Base-by-base conservation (phyloP, 805 yeast genomes). In the Saturnispora quitensis region DNA sequence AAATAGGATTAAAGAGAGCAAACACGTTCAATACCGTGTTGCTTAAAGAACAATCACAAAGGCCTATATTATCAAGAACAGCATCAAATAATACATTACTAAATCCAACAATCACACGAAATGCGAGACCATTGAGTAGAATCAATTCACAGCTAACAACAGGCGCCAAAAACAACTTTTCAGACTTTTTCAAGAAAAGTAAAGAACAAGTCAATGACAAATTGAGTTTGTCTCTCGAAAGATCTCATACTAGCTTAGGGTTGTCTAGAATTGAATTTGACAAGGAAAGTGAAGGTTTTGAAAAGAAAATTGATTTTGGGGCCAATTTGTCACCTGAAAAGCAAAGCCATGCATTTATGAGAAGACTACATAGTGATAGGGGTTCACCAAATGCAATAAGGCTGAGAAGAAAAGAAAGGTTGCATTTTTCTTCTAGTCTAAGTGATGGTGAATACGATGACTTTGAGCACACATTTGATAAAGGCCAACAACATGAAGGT, bases 101-200 rank as follows among this genome's bases (percentile, higher is more conserved):
- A 38, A 38, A 38, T 8, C 42, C 42, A 4, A 38, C 42, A 18
- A 38, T 38, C 17, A 38, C 42, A 18, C 42, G 42, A 18, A 38
- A 38, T 20, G 20, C 42, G 8, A 38, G 25, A 20, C 27, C 27
- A 22, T 27, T 40, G n/a, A 27, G 50, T 10, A 53, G 31, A 24
- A 50, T 53, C 20, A 45, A 40, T 10, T 48, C 52, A 9, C 53
- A 54, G 28, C 28, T 54, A 17, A 54, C 54, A 34, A 28, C 51
- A n/a, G 50, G 50, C 6, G 48, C 40, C 5, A 43, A 48, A 2
- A 49, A 51, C 36, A 50, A 50, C 27, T 45, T 54, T 40, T 52
- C 56, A 3, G 56, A 40, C 17, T 51, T 54, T 34, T 54, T 54
- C n/a, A 54, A 54, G 18, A 40, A 48, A 22, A 48, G 53, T 10